Base-by-base conservation (phyloP, 2,329 filamentous ascomycete species). In the Fusarium torreyae region DNA sequence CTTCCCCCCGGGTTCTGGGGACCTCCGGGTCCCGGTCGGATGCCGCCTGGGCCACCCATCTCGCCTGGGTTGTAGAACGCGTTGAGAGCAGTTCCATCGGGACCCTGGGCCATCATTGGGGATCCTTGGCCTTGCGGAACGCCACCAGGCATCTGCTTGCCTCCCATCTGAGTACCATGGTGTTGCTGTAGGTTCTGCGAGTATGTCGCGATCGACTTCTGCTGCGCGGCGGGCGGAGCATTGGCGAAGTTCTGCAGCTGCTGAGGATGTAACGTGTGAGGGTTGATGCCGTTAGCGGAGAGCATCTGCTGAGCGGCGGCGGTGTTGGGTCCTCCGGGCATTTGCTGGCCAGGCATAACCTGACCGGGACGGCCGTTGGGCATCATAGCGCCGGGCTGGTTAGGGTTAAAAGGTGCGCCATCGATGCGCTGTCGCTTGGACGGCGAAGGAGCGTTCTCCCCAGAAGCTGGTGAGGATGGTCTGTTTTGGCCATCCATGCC, bases 361-460 rank as follows among this genome's bases (percentile, higher is more conserved):
- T 90, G 90, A 70, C 80, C 84, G 56, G 90, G 91, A 77, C 89
- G 88, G 74, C 91, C 92, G 80, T 93, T 93, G 57, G 89, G 88
- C 82, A 92, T 91, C 87, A 94, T 92, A 67, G 66, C 73, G 10
- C 81, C 85, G 59, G 82, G 82, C 74, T 91, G 91, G 76, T 90
- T 90, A 67, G 90, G 89, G 77, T 93, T 93, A 81, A 93, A 94
- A 11, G 86, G 86, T 34, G 86, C 86, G 74, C 89, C 88, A 75
- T 91, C 90, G 64, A 97, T 87, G 59, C 94, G 92, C 60, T 91
- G 93, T 75, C 94, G 89, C 84, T 98, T 98, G 68, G 92, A 95
- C 3, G 95, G 95, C 33, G 95, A 98, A 6, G 94, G 94, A 26
- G 93, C 94, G 75, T 96, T 96, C 54, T 98, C 94, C 56, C 90